Conservation (phyloP, 1,284 basidiomycete species). For the Moniliella sp. region DNA sequence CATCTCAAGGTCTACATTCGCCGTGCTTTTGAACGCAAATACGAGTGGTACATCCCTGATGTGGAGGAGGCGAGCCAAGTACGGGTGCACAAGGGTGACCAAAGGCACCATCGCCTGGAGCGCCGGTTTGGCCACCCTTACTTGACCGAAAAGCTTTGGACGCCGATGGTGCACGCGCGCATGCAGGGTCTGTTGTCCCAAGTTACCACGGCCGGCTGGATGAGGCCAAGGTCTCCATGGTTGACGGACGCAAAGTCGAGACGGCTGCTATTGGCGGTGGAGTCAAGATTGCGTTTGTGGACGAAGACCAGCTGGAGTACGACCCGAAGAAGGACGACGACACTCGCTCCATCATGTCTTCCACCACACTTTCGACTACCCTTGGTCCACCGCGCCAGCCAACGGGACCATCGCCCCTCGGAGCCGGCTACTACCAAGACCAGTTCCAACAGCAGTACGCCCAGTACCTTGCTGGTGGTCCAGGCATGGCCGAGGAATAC, state of each 20-base stretch:
- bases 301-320: constrained; percentile 25
- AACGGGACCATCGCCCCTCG: no score
- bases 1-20: constrained; percentile 24
- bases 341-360: constrained; percentile 19
- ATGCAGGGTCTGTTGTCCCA: constrained; percentile 18
- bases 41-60: constrained; percentile 28
- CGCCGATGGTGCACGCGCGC: constrained; percentile 25
- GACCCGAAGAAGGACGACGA: constrained; percentile 22
- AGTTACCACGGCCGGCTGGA: constrained; percentile 21
- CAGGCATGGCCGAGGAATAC: constrained; percentile 8
- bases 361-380: constrained; percentile 23
- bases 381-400: no score
- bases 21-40: constrained; percentile 15
- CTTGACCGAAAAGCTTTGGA: constrained; percentile 21
- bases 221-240: constrained; percentile 7
- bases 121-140: constrained; percentile 30
- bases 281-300: constrained; percentile 24
- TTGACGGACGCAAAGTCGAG: constrained; percentile 18
- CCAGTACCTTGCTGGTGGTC: constrained; percentile 12
- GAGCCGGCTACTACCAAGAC: no score
- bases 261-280: constrained; percentile 15
- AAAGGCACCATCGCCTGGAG: constrained; percentile 19
- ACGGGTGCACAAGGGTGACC: constrained; percentile 17
- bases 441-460: constrained; percentile 17
- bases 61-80: constrained; percentile 15